Evolutionary conservation across 345 rosid species (phyloP).

Genomic region (Euclidium syriacum): DNA sequence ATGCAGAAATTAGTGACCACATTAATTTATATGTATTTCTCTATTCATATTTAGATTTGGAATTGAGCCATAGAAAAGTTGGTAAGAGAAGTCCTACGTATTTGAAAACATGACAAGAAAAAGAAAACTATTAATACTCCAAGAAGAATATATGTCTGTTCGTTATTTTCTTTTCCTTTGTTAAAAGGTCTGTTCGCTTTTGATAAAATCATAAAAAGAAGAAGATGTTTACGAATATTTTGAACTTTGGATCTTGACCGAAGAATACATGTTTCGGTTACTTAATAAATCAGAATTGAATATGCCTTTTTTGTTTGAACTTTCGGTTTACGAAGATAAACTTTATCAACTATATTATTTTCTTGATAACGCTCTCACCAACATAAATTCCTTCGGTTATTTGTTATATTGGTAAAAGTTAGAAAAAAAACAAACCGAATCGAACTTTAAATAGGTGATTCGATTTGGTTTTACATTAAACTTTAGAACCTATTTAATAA

Average conservation of each 20-base stretch:
- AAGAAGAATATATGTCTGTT: slow-evolving; percentile 11
- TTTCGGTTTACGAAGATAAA: slow-evolving; percentile 10
- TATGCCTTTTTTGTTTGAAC: slow-evolving; percentile 2
- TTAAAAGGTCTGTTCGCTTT: too few relatives aligned
- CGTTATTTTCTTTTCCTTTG: too few relatives aligned
- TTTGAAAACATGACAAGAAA: background rate
- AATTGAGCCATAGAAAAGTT: background rate
- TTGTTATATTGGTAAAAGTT: background rate
- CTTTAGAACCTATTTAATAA: too few relatives aligned
- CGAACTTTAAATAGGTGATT: too few relatives aligned
- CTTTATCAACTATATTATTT: background rate
- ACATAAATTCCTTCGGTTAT: background rate
- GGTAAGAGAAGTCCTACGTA: background rate
- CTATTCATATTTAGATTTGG: too few relatives aligned
- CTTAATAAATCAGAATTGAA: background rate
- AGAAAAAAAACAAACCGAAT: too few relatives aligned
- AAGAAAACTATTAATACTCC: background rate
- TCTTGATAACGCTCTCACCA: background rate
- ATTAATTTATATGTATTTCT: too few relatives aligned
- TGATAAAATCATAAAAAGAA: background rate
- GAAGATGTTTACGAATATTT: slow-evolving; percentile 1
- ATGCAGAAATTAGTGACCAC: too few relatives aligned
- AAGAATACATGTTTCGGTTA: slow-evolving; percentile 4
- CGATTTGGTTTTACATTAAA: too few relatives aligned
- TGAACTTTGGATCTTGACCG: slow-evolving; percentile 4